Evolutionary conservation across 2,329 filamentous ascomycete genomes (phyloP).

Genomic region (Fusarium dlaminii): DNA sequence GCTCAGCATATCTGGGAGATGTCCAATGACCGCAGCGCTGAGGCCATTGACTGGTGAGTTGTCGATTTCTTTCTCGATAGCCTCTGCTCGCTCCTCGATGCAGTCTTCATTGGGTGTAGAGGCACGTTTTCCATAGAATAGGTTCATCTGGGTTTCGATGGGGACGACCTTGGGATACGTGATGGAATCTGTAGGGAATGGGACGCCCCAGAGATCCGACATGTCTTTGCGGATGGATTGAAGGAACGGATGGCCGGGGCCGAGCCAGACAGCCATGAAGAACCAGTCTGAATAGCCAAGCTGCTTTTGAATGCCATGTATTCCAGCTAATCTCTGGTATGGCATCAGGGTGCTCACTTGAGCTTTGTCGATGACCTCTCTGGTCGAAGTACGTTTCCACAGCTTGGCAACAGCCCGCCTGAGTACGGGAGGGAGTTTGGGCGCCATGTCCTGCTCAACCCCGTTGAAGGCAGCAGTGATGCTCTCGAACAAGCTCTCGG

Average conservation of each 20-base stretch:
- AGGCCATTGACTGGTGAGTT: fast-evolving
- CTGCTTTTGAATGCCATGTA: fast-evolving
- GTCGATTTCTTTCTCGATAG: fast-evolving
- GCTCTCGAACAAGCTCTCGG: fast-evolving
- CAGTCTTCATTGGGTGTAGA: fast-evolving
- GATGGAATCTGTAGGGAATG: fast-evolving
- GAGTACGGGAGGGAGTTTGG: no score
- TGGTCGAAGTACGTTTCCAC: background rate
- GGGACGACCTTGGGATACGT: fast-evolving
- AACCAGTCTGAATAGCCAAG: fast-evolving
- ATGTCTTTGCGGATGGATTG: fast-evolving
- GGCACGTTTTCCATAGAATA: background rate
- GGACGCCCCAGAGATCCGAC: fast-evolving
- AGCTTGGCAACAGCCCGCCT: no score
- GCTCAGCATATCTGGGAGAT: background rate
- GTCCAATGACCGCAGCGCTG: background rate
- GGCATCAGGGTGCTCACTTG: background rate
- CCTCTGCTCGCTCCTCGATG: background rate
- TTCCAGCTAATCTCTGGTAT: background rate
- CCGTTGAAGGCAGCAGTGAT: fast-evolving
- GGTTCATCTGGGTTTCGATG: fast-evolving
- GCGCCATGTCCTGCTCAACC: no score
- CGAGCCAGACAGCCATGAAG: background rate
- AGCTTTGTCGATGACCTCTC: fast-evolving
- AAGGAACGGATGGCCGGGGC: fast-evolving